phyloP scores from a whole-genome alignment of 768 basidiomycete genomes.

The Chalciporus sphaerocephalus region DNA sequence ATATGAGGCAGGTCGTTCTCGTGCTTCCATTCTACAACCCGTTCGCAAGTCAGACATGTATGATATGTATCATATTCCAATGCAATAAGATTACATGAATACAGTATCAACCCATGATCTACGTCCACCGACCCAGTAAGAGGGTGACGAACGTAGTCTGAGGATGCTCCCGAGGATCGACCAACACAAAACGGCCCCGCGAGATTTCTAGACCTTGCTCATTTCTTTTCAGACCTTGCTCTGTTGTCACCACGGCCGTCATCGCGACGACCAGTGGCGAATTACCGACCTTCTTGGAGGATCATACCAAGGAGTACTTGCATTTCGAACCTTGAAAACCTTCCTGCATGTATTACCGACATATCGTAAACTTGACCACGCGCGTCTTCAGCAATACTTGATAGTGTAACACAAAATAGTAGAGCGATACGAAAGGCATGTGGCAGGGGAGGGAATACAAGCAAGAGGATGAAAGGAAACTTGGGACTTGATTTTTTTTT shows the following conservation, averaged over 20 bases:
- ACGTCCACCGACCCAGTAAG: not conserved
- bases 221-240: slow-evolving; percentile 22
- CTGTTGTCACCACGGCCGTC: slow-evolving; percentile 1
- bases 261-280: slow-evolving; percentile 5
- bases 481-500: slow-evolving; percentile 63
- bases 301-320: slow-evolving; percentile 12
- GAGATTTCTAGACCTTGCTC: slow-evolving; percentile 14
- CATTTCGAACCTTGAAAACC: slow-evolving; percentile 22
- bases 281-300: slow-evolving; percentile 15
- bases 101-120: too few species aligned
- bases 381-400: slow-evolving; percentile 36
- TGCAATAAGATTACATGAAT: too few species aligned
- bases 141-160: not conserved
- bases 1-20: too few species aligned
- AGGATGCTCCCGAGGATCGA: not conserved
- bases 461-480: slow-evolving; percentile 54
- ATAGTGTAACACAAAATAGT: slow-evolving; percentile 44
- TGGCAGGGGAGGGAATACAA: slow-evolving; percentile 30
- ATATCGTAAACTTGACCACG: slow-evolving; percentile 35
- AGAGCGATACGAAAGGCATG: slow-evolving; percentile 42
- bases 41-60: too few species aligned
- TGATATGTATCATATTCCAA: too few species aligned
- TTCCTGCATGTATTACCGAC: slow-evolving; percentile 37
- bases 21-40: too few species aligned
- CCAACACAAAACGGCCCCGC: not conserved